These are phyloP conservation scores for Galerina marginata DNA, from an alignment of 768 basidiomycete species.

Conservation along the genomic window DNA sequence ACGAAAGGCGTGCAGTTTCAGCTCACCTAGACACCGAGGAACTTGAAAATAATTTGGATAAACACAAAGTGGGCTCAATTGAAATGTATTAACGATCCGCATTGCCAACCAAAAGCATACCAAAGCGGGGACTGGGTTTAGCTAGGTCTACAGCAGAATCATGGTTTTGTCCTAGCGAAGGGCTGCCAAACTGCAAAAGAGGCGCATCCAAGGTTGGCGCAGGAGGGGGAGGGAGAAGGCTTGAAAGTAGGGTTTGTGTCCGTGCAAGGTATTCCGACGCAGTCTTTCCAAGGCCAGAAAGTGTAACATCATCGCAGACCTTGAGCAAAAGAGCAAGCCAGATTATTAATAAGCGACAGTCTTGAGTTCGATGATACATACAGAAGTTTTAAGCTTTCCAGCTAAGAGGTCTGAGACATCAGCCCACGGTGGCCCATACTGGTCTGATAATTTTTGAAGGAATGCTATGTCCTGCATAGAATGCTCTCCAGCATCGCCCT, in stretches of 20 bases:
- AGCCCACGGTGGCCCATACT: conserved; percentile 38
- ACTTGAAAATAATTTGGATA: neutral
- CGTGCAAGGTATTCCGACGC: conserved; percentile 54
- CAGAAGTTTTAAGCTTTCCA: conserved; percentile 19
- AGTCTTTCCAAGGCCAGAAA: conserved; percentile 27
- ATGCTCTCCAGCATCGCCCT: conserved; percentile 29
- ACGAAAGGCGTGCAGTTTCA: no score
- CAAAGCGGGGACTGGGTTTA: conserved; percentile 77
- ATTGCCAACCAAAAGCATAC: conserved; percentile 69
- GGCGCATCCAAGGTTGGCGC: conserved; percentile 23
- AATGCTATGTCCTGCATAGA: conserved; percentile 54
- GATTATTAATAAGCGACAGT: neutral
- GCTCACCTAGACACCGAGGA: no score
- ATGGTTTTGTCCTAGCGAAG: conserved; percentile 57
- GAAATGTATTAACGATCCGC: conserved; percentile 26
- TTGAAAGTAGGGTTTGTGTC: conserved; percentile 66
- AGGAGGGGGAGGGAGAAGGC: conserved; percentile 48
- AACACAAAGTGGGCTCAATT: neutral
- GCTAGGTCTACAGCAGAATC: conserved; percentile 67
- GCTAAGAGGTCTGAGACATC: conserved; percentile 21
- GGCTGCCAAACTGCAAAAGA: conserved; percentile 57
- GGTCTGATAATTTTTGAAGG: conserved; percentile 46
- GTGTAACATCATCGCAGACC: conserved; percentile 18
- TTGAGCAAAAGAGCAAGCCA: conserved; percentile 1
- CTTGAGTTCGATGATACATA: conserved; percentile 12